These are phyloP conservation scores for Pseudogymnoascus sp. DNA, from an alignment of 2,329 filamentous ascomycete genomes.

Conservation along the genomic window DNA sequence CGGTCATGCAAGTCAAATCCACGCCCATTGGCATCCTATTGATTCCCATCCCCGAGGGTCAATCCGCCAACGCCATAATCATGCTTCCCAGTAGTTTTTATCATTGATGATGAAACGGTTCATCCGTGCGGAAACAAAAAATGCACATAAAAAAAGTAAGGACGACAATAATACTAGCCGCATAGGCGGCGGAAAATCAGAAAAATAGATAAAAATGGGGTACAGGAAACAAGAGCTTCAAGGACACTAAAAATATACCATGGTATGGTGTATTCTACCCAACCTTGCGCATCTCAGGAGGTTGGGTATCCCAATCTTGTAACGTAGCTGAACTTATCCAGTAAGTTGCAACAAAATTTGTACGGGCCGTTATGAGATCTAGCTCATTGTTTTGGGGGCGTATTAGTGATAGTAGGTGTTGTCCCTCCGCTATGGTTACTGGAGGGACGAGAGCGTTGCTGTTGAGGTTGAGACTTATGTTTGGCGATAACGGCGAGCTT, in stretches of 20 bases:
- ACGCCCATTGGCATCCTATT: conserved; percentile 8
- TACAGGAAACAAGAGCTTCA: neutral
- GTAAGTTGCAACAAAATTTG: conserved; percentile 8
- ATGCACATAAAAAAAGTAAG: neutral
- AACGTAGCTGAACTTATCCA: neutral
- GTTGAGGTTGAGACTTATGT: conserved; percentile 24
- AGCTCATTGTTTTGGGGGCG: conserved; percentile 20
- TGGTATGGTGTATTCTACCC: neutral
- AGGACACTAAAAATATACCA: neutral
- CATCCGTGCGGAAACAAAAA: neutral
- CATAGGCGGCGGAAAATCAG: neutral
- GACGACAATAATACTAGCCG: neutral
- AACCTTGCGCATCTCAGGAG: neutral
- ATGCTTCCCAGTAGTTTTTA: conserved; percentile 7
- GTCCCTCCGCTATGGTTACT: conserved; percentile 27
- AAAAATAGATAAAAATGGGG: neutral
- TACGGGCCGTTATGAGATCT: neutral
- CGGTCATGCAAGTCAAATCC: neutral
- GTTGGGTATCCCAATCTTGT: neutral
- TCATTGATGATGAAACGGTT: neutral
- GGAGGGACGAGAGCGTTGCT: conserved; percentile 23
- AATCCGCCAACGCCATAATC: conserved; percentile 7
- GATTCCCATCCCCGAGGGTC: conserved; percentile 7
- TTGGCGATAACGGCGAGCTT: conserved; percentile 54
- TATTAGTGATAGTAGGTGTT: conserved; percentile 27